phyloP scores from a whole-genome alignment of 2,329 filamentous ascomycete genomes.

The Monosporascus sp. region DNA sequence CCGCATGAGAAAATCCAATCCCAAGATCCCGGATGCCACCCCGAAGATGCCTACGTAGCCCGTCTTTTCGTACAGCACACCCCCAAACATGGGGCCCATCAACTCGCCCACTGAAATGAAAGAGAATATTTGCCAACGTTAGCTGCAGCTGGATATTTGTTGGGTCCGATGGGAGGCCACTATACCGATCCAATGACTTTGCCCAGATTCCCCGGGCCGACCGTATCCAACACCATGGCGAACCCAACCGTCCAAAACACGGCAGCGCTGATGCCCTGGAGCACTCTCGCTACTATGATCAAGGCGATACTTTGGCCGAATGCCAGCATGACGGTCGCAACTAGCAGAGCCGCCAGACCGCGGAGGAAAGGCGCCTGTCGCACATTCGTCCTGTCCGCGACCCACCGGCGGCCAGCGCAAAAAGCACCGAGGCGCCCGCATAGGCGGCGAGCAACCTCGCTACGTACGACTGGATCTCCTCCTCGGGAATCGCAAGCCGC shows the following conservation, averaged over 20 bases:
- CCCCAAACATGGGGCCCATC: slow-evolving; percentile 53
- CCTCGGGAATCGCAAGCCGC: slow-evolving; percentile 40
- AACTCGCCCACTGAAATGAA: slow-evolving; percentile 54
- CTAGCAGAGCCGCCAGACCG: slow-evolving; percentile 46
- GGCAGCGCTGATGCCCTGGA: slow-evolving; percentile 53
- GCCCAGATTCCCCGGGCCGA: slow-evolving; percentile 49
- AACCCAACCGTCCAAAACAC: slow-evolving; percentile 52
- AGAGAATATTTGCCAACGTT: slow-evolving; percentile 42
- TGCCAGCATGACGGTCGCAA: slow-evolving; percentile 51
- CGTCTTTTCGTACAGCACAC: slow-evolving; percentile 52
- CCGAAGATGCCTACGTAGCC: slow-evolving; percentile 56
- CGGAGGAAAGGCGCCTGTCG: slow-evolving; percentile 53
- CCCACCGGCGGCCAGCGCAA: slow-evolving; percentile 44
- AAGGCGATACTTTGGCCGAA: slow-evolving; percentile 42
- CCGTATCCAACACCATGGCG: slow-evolving; percentile 54
- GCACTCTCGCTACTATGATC: slow-evolving; percentile 45
- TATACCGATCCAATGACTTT: slow-evolving; percentile 54
- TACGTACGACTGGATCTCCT: slow-evolving; percentile 45
- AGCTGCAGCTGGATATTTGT: slow-evolving; percentile 1
- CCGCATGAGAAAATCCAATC: slow-evolving; percentile 55
- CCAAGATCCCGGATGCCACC: slow-evolving; percentile 48
- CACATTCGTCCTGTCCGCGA: slow-evolving; percentile 48
- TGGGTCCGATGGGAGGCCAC: slow-evolving; percentile 2
- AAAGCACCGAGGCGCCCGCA: slow-evolving; percentile 46
- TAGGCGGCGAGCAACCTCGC: slow-evolving; percentile 50